Evolutionary conservation across 306 rosid species (phyloP), one percentile per base, ranked within the genome.

Genomic region (Cucumis melo): DNA sequence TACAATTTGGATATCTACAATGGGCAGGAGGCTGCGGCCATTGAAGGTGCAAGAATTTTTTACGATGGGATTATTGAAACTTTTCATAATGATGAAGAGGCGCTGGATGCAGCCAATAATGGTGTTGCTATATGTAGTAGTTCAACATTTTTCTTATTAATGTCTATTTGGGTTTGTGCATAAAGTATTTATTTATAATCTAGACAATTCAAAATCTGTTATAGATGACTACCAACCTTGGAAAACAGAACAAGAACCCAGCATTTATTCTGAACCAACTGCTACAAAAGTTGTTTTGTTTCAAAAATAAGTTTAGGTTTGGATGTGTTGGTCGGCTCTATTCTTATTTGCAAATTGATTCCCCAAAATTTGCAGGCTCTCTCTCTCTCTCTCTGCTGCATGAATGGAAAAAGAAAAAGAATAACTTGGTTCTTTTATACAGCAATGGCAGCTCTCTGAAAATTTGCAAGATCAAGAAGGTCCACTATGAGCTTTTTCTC

Each of bases 291-390:
- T 48, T 71, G 75, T 70, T 14, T 46, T 71, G 58, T 71, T 71
- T 71, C 42, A 44, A 46, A 23, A 71, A 66, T 13, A 68, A 68
- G 38, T 68, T 42, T 12, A 41, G n/a, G n/a, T 20, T 10, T 41
- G 46, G 74, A 24, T 44, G 27, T 48, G 13, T 48, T 48, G 23
- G 21, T 71, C 24, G 59, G 76, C 24, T 42, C 48, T 29, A 71
- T 71, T 71, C 55, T 11, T 16, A 42, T 70, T 44, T 70, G 55
- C 75, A 21, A 29, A 29, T 34, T 70, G 75, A 57, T 70, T 42
- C 76, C 76, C 75, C 74, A 42, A 51, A 16, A 9, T 41, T 73
- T 73, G 77, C 62, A 73, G 77, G 77, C 19, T 71, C 58, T 24
- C 21, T 70, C 75, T 71, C 57, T 44, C 21, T 70, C 58, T 67